Evolutionary conservation across 2,329 filamentous ascomycete species (phyloP).

Genomic region (Cyphellophora europaea): DNA sequence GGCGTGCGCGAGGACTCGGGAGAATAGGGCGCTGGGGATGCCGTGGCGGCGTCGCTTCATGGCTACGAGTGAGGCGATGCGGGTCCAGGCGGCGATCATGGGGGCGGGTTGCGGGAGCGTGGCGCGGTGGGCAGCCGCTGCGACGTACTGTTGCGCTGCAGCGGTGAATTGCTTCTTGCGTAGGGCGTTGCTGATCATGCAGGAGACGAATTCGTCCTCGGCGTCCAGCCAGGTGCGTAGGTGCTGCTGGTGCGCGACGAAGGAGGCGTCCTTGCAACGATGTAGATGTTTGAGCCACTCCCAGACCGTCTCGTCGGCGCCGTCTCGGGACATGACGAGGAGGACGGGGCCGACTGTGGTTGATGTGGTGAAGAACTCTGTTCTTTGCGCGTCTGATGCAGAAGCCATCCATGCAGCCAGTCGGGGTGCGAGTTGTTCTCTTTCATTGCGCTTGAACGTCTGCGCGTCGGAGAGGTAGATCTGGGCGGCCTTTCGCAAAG

Average conservation of each 20-base stretch:
- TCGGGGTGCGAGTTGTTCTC: slow-evolving; percentile 9
- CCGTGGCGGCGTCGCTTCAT: slow-evolving; percentile 17
- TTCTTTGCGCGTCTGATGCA: slow-evolving; percentile 7
- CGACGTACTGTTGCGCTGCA: slow-evolving; percentile 15
- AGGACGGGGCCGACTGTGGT: slow-evolving; percentile 6
- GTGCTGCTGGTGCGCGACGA: slow-evolving; percentile 9
- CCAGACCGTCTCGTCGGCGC: slow-evolving; percentile 18
- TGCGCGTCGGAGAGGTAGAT: slow-evolving; percentile 9
- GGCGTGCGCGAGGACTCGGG: slow-evolving; percentile 23
- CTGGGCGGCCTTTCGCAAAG: slow-evolving; percentile 8
- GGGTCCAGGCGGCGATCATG: background rate
- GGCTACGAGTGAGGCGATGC: slow-evolving; percentile 23
- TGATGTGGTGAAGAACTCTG: slow-evolving; percentile 11
- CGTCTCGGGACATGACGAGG: slow-evolving; percentile 11
- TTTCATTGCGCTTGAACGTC: slow-evolving; percentile 5
- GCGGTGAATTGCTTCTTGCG: slow-evolving; percentile 9
- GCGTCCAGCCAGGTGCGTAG: slow-evolving; percentile 8
- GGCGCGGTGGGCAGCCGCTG: slow-evolving; percentile 11
- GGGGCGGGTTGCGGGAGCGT: background rate
- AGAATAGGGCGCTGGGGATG: slow-evolving; percentile 23
- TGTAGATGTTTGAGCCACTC: slow-evolving; percentile 16
- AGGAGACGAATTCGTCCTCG: slow-evolving; percentile 13
- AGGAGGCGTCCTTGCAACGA: no score
- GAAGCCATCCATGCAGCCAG: slow-evolving; percentile 15
- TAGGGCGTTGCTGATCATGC: slow-evolving; percentile 14